These are phyloP conservation scores for Aphanomyces invadans DNA, from an alignment of 352 stramenopile genomes.

Conservation along the genomic window DNA sequence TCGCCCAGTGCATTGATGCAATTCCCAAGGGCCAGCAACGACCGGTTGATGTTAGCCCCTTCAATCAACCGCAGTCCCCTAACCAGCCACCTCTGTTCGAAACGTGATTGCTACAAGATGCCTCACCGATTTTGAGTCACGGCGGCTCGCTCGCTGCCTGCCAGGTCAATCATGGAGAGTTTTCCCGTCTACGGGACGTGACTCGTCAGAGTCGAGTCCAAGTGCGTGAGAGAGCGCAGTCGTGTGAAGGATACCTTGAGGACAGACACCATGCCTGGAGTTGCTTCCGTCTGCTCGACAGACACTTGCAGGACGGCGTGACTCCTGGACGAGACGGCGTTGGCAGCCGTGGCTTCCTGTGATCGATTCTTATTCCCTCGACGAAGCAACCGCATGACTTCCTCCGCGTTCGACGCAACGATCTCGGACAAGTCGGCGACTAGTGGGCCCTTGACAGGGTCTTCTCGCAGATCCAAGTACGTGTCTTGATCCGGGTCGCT, in stretches of 20 bases:
- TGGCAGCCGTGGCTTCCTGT: conserved; percentile 83
- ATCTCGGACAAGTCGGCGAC: conserved; percentile 84
- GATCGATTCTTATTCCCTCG: conserved; percentile 81
- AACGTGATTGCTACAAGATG: not conserved
- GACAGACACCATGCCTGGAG: conserved; percentile 30
- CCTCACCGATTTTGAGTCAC: conserved; percentile 79
- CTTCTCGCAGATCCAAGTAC: conserved; percentile 65
- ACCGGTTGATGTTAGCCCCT: conserved; percentile 90
- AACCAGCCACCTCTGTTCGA: not conserved
- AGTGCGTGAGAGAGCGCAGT: too few species aligned
- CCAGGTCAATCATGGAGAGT: conserved; percentile 86
- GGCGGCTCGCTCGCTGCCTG: conserved; percentile 83
- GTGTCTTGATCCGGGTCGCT: conserved; percentile 32
- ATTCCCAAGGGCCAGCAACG: conserved; percentile 85
- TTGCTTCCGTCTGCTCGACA: conserved; percentile 59
- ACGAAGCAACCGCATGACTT: conserved; percentile 84
- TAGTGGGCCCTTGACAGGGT: conserved; percentile 73
- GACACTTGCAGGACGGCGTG: conserved; percentile 85
- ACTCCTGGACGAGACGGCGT: conserved; percentile 80
- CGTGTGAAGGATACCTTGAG: conserved; percentile 24
- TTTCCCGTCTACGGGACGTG: conserved; percentile 73
- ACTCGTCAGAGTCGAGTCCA: too few species aligned
- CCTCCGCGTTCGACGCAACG: conserved; percentile 54
- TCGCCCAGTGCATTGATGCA: conserved; percentile 91
- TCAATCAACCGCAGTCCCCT: conserved; percentile 70